Conservation (phyloP, 768 basidiomycete genomes). For the Pleurotus ostreatus region DNA sequence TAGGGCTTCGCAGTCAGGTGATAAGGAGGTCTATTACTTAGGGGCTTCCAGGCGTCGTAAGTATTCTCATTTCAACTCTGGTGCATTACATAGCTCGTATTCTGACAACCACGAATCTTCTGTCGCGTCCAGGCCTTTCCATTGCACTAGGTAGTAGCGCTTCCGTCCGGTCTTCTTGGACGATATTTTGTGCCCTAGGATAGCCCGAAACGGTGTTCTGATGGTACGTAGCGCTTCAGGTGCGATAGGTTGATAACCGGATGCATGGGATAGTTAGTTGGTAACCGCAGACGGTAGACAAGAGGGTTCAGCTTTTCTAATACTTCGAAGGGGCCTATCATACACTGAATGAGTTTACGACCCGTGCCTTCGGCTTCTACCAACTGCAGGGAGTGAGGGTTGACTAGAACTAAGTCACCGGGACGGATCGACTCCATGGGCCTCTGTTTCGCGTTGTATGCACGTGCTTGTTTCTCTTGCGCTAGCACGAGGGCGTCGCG, state of each 20-base stretch:
- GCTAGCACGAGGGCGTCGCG: background rate
- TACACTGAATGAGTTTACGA: background rate
- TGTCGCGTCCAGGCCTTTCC: background rate
- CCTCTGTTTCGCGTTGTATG: background rate
- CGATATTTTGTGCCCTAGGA: background rate
- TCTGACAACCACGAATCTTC: background rate
- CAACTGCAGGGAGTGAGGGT: background rate
- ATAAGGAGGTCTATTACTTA: background rate
- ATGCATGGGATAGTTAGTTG: slow-evolving; percentile 8
- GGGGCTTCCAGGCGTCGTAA: background rate
- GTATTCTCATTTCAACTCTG: background rate
- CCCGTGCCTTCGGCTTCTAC: slow-evolving; percentile 1
- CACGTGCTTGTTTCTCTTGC: background rate
- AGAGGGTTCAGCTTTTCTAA: background rate
- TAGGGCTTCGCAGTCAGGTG: background rate
- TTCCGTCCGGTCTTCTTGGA: background rate
- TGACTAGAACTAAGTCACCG: background rate
- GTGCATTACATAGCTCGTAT: background rate
- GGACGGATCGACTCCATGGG: background rate
- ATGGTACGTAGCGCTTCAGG: no score
- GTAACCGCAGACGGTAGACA: slow-evolving; percentile 3
- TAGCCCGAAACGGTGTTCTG: no score
- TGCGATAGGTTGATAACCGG: background rate
- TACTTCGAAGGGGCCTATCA: background rate
- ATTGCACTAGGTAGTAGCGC: background rate